Evolutionary conservation across 75 land plant genomes (phyloP).

Genomic region (Cunninghamia lanceolata): DNA sequence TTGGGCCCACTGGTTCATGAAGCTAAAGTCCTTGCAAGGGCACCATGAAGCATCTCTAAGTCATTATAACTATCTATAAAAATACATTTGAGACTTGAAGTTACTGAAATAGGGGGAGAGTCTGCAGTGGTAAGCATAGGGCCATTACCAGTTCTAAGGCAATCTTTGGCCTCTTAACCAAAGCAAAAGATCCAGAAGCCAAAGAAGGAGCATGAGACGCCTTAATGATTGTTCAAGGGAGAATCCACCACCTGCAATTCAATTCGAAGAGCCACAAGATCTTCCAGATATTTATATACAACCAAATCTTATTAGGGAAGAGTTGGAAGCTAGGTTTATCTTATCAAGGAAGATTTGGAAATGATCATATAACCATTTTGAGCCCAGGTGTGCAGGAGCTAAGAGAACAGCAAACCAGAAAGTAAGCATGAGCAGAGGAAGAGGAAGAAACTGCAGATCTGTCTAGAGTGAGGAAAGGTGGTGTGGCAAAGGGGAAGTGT

Average conservation of each 20-base stretch:
- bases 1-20: not conserved
- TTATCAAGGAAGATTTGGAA: not conserved
- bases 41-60: not conserved
- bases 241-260: too few relatives aligned
- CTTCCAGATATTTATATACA: not conserved
- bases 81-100: too few relatives aligned
- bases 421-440: not conserved
- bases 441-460: not conserved
- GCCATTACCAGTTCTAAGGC: not conserved
- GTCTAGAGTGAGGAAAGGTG: not conserved
- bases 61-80: too few relatives aligned
- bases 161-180: not conserved
- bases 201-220: not conserved
- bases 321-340: not conserved
- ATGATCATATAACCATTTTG: too few relatives aligned
- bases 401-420: not conserved
- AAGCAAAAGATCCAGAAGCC: not conserved
- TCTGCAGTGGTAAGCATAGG: too few relatives aligned
- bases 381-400: not conserved
- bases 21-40: not conserved
- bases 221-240: not conserved
- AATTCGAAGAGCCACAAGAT: not conserved
- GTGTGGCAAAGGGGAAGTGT: not conserved
- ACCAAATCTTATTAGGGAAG: too few relatives aligned
- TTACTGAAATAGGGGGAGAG: too few relatives aligned